Conservation (phyloP, 1,284 basidiomycete genomes). For the Trametes versicolor region DNA sequence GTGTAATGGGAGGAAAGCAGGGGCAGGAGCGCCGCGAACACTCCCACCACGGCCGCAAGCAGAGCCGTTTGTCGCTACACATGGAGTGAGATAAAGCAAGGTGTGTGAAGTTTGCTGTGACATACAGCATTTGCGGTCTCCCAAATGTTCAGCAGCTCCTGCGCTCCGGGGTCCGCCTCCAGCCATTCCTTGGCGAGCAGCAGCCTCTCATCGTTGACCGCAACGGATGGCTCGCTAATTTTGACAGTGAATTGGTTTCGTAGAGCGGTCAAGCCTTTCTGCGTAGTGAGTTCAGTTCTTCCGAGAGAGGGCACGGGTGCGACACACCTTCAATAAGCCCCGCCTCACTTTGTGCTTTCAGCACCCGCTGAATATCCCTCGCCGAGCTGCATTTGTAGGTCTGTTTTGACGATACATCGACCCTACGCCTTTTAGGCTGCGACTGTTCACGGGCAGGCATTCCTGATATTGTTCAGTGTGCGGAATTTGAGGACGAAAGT, state of each 20-base stretch:
- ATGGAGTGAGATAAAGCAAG: neutral
- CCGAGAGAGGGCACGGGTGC: neutral
- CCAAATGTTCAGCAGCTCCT: conserved; percentile 73
- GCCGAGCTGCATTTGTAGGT: conserved; percentile 37
- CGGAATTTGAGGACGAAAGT: neutral
- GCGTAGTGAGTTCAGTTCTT: conserved; percentile 8
- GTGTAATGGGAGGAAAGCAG: conserved; percentile 73
- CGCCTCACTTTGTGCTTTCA: conserved; percentile 40
- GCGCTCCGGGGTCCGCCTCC: conserved; percentile 59
- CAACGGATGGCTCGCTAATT: conserved; percentile 51
- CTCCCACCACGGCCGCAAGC: conserved; percentile 56
- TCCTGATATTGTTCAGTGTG: neutral
- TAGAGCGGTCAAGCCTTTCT: conserved; percentile 44
- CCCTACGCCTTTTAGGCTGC: conserved; percentile 27
- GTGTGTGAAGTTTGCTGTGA: conserved; percentile 9
- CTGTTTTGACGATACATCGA: conserved; percentile 31
- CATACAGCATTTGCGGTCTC: conserved; percentile 60
- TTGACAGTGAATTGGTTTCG: conserved; percentile 66
- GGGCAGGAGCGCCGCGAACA: conserved; percentile 64
- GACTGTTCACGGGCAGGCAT: conserved; percentile 28
- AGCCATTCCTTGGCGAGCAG: conserved; percentile 70
- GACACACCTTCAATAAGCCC: conserved; percentile 42
- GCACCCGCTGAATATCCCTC: conserved; percentile 41
- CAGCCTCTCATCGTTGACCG: conserved; percentile 67
- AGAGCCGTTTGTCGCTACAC: conserved; percentile 56